phyloP scores from a whole-genome alignment of 2,329 filamentous ascomycete genomes.

The Botrytis fabae region DNA sequence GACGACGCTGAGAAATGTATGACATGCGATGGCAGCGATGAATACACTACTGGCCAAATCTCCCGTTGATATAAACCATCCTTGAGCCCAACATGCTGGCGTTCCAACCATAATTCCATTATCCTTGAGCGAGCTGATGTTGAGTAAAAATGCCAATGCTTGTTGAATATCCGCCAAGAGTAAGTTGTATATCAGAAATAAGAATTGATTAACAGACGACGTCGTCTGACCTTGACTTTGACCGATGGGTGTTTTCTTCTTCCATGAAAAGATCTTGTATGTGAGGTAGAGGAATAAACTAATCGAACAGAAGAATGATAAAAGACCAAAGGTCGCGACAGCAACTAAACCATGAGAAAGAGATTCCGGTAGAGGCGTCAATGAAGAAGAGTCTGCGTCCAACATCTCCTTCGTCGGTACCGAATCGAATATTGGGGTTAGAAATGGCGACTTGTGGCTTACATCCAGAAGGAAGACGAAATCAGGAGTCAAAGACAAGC shows the following conservation, averaged over 20 bases:
- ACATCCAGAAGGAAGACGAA: not conserved
- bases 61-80: conserved; percentile 67
- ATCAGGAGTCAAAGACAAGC: not conserved
- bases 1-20: conserved; percentile 66
- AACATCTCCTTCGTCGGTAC: conserved; percentile 19
- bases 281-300: conserved; percentile 47
- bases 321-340: conserved; percentile 47
- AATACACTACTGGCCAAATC: conserved; percentile 67
- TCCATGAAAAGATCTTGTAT: conserved; percentile 41
- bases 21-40: conserved; percentile 63
- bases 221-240: not conserved
- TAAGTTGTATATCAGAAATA: conserved; percentile 69
- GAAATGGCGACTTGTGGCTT: not conserved
- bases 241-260: conserved; percentile 20
- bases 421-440: not conserved
- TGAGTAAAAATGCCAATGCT: conserved; percentile 62
- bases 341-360: conserved; percentile 46
- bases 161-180: conserved; percentile 69
- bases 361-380: conserved; percentile 36
- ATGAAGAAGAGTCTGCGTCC: conserved; percentile 29
- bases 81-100: conserved; percentile 61
- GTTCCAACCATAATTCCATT: conserved; percentile 56
- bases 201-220: conserved; percentile 61
- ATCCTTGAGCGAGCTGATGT: conserved; percentile 56
- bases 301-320: conserved; percentile 49